phyloP scores from a whole-genome alignment of 2,329 filamentous ascomycete species.

The Talaromyces pinophilus region DNA sequence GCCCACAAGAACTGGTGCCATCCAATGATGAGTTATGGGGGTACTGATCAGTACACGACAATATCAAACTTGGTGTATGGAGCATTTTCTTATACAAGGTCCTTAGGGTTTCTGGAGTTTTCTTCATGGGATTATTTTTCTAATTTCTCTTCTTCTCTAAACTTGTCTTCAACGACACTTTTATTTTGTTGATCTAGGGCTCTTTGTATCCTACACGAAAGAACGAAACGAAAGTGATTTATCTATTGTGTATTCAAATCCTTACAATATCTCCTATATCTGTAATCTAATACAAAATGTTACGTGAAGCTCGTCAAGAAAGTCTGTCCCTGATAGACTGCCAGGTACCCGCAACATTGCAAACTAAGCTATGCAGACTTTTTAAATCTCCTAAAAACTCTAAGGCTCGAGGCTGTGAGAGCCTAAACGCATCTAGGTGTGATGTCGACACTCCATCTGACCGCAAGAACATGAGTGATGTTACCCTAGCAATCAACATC shows the following conservation, averaged over 20 bases:
- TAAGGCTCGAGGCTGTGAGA: not conserved
- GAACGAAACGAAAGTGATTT: not conserved
- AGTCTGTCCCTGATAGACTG: not conserved
- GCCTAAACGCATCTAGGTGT: not conserved
- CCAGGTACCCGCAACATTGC: constrained; percentile 8
- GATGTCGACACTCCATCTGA: not conserved
- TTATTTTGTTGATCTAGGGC: not conserved
- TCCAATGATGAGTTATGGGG: constrained; percentile 45
- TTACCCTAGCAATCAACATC: not conserved
- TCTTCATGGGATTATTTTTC: not conserved
- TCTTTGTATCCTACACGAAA: not conserved
- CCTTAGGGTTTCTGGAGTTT: not conserved
- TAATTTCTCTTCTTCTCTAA: not conserved
- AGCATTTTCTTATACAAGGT: not conserved
- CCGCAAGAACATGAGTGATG: not conserved
- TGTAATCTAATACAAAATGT: not conserved
- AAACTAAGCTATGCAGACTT: not conserved
- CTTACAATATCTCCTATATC: not conserved
- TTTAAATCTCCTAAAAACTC: not conserved
- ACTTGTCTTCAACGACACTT: constrained; percentile 3
- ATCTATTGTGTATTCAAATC: not conserved
- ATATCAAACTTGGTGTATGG: not conserved
- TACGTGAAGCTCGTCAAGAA: not conserved
- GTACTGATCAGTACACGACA: constrained; percentile 25
- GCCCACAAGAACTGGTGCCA: constrained; percentile 37